Percentiles rank a stretch among this genome's conserved stretches.
phyloP scores from a whole-genome alignment of 176 grass and related monocot species.

The Cenchrus americanus region DNA sequence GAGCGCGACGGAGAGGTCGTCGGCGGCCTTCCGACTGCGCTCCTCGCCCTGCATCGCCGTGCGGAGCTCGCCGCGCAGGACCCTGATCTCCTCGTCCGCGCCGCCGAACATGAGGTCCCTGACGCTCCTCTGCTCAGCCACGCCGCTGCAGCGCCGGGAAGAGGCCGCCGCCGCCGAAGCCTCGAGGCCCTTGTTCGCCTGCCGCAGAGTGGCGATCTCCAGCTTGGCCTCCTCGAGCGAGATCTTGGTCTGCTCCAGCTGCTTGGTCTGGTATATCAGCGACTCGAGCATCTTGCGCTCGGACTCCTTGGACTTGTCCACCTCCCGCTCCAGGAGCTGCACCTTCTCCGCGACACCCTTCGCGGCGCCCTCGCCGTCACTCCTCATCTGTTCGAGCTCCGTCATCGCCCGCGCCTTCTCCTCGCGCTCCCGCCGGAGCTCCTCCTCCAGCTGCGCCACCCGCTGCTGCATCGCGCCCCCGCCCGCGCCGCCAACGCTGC shows the following conservation, averaged over 20 bases:
- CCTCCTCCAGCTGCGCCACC: slow-evolving; percentile 62
- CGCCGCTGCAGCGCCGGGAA: background rate
- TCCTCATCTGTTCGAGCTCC: slow-evolving; percentile 57
- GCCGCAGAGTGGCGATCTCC: slow-evolving; percentile 56
- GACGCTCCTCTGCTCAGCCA: slow-evolving; percentile 39
- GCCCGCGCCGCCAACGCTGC: background rate
- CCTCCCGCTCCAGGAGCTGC: slow-evolving; percentile 58
- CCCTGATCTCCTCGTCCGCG: slow-evolving; percentile 59
- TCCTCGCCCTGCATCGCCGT: slow-evolving; percentile 69
- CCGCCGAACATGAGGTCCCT: slow-evolving; percentile 55
- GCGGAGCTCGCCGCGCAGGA: slow-evolving; percentile 54
- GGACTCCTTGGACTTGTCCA: slow-evolving; percentile 75
- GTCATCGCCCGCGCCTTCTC: slow-evolving; percentile 51
- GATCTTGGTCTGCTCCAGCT: slow-evolving; percentile 93
- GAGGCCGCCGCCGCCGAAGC: background rate
- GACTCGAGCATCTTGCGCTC: slow-evolving; percentile 97
- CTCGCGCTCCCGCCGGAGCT: slow-evolving; percentile 61
- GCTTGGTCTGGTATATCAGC: slow-evolving; percentile 77
- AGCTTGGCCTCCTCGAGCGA: slow-evolving; percentile 91
- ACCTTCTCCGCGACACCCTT: slow-evolving; percentile 32
- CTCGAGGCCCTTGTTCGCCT: slow-evolving; percentile 46
- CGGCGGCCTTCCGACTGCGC: slow-evolving; percentile 69
- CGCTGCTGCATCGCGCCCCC: slow-evolving; percentile 53
- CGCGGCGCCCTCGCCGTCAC: background rate
- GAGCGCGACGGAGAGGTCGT: slow-evolving; percentile 77